phyloP scores from a whole-genome alignment of 768 basidiomycete species.

The Boletus barrowsii region DNA sequence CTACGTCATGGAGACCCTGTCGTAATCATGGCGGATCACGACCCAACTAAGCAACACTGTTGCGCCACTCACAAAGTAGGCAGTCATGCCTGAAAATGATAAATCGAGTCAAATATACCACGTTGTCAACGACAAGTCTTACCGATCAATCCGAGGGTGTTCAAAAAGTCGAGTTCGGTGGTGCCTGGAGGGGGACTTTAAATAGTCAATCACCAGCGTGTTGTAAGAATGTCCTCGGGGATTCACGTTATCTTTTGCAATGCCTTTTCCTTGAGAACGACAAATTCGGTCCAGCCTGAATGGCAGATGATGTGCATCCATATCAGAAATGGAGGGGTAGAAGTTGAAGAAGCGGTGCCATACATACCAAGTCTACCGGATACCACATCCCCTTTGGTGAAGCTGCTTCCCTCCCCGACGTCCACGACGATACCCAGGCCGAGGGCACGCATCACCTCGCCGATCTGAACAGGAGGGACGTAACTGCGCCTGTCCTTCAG shows the following conservation, averaged over 20 bases:
- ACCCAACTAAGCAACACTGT: neutral
- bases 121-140: slow-evolving; percentile 13
- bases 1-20: slow-evolving; percentile 81
- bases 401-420: slow-evolving; percentile 49
- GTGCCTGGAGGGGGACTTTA: slow-evolving; percentile 57
- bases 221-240: neutral
- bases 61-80: slow-evolving; percentile 68
- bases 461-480: slow-evolving; percentile 67
- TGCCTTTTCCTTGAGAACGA: slow-evolving; percentile 51
- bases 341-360: no score
- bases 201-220: neutral
- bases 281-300: slow-evolving; percentile 78
- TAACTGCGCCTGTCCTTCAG: slow-evolving; percentile 72
- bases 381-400: slow-evolving; percentile 70
- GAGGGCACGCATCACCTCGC: slow-evolving; percentile 72
- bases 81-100: slow-evolving; percentile 65
- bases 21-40: slow-evolving; percentile 1
- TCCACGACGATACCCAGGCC: slow-evolving; percentile 67
- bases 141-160: slow-evolving; percentile 76
- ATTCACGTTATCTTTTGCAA: slow-evolving; percentile 57
- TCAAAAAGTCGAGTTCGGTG: slow-evolving; percentile 73
- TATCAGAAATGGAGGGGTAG: neutral
- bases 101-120: neutral
- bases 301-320: neutral
- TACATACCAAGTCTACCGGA: slow-evolving; percentile 55